Percentiles rank a stretch among this genome's conserved stretches.
phyloP scores from a whole-genome alignment of 2,329 filamentous ascomycete genomes.

The Apiospora saccharicola region DNA sequence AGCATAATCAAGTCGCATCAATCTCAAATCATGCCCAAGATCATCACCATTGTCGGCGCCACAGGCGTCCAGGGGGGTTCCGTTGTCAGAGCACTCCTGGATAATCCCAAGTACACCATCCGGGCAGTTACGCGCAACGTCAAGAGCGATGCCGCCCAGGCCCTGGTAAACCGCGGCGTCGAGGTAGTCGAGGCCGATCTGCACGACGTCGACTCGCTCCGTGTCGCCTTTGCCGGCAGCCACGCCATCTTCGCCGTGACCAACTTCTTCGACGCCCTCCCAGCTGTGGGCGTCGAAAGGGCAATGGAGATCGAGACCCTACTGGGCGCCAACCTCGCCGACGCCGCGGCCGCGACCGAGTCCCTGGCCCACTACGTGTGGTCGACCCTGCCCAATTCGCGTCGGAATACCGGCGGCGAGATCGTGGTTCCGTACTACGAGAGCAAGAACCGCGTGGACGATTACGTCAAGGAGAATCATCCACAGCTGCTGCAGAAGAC shows the following conservation, averaged over 20 bases:
- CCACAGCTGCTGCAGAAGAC: slow-evolving; percentile 24
- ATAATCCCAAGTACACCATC: slow-evolving; percentile 31
- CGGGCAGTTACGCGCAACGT: slow-evolving; percentile 32
- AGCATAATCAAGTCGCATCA: background rate
- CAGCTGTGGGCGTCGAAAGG: slow-evolving; percentile 9
- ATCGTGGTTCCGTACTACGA: slow-evolving; percentile 25
- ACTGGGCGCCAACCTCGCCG: slow-evolving; percentile 25
- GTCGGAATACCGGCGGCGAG: slow-evolving; percentile 23
- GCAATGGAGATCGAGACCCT: slow-evolving; percentile 23
- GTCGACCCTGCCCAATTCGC: slow-evolving; percentile 25
- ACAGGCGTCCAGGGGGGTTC: slow-evolving; percentile 36
- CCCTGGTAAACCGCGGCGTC: slow-evolving; percentile 30
- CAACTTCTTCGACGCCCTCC: slow-evolving; percentile 25
- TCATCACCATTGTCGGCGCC: slow-evolving; percentile 33
- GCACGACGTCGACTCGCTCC: slow-evolving; percentile 26
- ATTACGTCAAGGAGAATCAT: slow-evolving; percentile 11
- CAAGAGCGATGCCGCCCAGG: slow-evolving; percentile 27
- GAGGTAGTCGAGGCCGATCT: slow-evolving; percentile 32
- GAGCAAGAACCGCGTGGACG: slow-evolving; percentile 25
- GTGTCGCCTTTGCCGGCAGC: slow-evolving; percentile 31
- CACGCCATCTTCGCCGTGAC: slow-evolving; percentile 37
- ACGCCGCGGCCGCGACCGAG: background rate
- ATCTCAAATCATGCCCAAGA: slow-evolving; percentile 24
- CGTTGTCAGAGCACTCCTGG: slow-evolving; percentile 31
- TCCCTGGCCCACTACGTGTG: slow-evolving; percentile 26